Conservation (phyloP, 305 asterid genomes). For the Coffea humblotiana region DNA sequence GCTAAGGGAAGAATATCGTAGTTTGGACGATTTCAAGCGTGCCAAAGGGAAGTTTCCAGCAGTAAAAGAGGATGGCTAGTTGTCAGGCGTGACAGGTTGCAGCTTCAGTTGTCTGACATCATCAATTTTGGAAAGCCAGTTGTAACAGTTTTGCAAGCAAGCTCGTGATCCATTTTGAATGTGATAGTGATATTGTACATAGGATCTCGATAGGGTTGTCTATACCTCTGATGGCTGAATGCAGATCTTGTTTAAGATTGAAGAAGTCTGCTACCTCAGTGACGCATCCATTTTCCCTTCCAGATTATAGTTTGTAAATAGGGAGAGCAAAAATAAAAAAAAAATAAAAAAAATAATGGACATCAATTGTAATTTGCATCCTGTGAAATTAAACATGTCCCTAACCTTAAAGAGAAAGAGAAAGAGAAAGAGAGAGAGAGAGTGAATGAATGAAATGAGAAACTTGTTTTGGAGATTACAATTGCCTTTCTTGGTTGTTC, state of each 20-base stretch:
- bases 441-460: not conserved
- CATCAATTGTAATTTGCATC: not conserved
- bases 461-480: not conserved
- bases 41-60: constrained; percentile 44
- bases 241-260: too few relatives aligned
- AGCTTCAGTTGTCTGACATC: constrained; percentile 8
- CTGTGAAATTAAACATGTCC: not conserved
- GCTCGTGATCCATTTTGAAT: constrained; percentile 7
- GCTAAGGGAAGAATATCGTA: constrained; percentile 63
- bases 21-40: constrained; percentile 64
- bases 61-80: constrained; percentile 27
- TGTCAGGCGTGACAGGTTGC: not conserved
- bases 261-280: not conserved
- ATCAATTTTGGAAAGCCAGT: constrained; percentile 12
- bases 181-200: constrained; percentile 23
- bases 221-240: constrained; percentile 12
- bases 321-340: not conserved
- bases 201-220: constrained; percentile 1
- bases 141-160: constrained; percentile 7
- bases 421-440: not conserved
- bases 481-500: not conserved
- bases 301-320: constrained; percentile 18
- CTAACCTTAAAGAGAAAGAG: not conserved
- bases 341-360: constrained; percentile 4
- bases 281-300: not conserved